These are phyloP conservation scores for Prunus mira DNA, from an alignment of 306 rosid genomes.

Conservation along the genomic window DNA sequence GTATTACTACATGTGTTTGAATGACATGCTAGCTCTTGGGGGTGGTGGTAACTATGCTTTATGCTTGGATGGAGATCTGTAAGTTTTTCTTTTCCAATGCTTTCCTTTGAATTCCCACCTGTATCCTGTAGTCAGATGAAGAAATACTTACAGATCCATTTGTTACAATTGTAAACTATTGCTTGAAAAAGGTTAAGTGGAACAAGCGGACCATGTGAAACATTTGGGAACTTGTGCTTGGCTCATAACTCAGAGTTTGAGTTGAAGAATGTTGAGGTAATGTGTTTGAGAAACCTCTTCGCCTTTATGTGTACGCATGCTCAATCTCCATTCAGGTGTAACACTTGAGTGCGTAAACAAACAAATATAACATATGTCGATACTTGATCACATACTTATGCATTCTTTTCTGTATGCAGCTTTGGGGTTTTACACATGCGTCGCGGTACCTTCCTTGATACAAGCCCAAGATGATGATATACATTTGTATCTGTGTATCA, in stretches of 20 bases:
- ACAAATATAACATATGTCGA: not conserved
- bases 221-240: constrained; percentile 80
- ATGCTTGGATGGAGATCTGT: constrained; percentile 88
- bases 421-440: constrained; percentile 95
- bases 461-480: constrained; percentile 21
- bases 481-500: constrained; percentile 13
- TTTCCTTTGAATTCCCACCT: not conserved
- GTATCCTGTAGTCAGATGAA: not conserved
- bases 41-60: constrained; percentile 92
- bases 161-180: constrained; percentile 26
- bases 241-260: constrained; percentile 88
- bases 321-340: not conserved
- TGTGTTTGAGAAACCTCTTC: not conserved
- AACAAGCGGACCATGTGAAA: constrained; percentile 84
- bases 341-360: not conserved
- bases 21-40: constrained; percentile 79
- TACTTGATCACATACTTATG: not conserved
- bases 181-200: constrained; percentile 66
- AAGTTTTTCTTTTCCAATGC: constrained; percentile 34
- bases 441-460: constrained; percentile 49
- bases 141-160: constrained; percentile 7
- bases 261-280: constrained; percentile 90
- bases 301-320: not conserved
- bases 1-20: constrained; percentile 70
- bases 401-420: constrained; percentile 45